A percentile compares a stretch with the other conserved stretches of the same genome.
These are phyloP conservation scores for Trypanosoma melophagium DNA, from an alignment of 208 protist species.

Conservation along the genomic window DNA sequence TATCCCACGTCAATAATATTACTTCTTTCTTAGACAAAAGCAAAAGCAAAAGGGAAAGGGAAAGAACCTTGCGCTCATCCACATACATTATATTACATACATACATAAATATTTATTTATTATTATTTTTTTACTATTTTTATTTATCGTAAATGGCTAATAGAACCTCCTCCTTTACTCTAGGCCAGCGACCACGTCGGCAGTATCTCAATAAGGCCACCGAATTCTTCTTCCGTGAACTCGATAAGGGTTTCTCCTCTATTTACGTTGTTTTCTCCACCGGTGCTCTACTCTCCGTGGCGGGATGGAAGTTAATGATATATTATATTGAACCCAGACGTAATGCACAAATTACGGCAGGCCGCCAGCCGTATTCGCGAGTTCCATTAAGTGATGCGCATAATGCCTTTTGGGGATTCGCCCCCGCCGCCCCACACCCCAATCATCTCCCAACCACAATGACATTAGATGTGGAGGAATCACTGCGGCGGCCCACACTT, in stretches of 20 bases:
- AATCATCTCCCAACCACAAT: slow-evolving; percentile 10
- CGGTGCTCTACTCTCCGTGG: slow-evolving; percentile 46
- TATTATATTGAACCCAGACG: slow-evolving; percentile 58
- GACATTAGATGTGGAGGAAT: slow-evolving; percentile 47
- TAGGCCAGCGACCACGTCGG: slow-evolving; percentile 39
- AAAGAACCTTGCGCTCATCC: too few species aligned
- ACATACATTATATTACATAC: too few species aligned
- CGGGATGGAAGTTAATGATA: slow-evolving; percentile 65
- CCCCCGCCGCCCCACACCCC: slow-evolving; percentile 18
- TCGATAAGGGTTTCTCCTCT: slow-evolving; percentile 78
- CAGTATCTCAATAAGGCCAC: slow-evolving; percentile 60
- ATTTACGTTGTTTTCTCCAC: slow-evolving; percentile 62
- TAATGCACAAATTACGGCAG: slow-evolving; percentile 40
- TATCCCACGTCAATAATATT: too few species aligned
- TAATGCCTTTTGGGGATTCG: slow-evolving; percentile 79
- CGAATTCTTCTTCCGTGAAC: slow-evolving; percentile 79
- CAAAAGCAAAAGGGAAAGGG: too few species aligned
- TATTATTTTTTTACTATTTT: neutral
- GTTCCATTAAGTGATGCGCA: slow-evolving; percentile 70
- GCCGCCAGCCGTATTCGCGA: slow-evolving; percentile 43
- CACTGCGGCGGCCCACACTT: slow-evolving; percentile 68
- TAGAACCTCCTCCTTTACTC: slow-evolving; percentile 20
- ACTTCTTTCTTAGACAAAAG: too few species aligned
- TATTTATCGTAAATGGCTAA: slow-evolving; percentile 13
- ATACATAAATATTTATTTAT: slow-evolving; percentile 19